A percentile compares a stretch with the other conserved stretches of the same genome.
Evolutionary conservation across 177 flowering plant species (phyloP).

Genomic region (Vitis hybrid): DNA sequence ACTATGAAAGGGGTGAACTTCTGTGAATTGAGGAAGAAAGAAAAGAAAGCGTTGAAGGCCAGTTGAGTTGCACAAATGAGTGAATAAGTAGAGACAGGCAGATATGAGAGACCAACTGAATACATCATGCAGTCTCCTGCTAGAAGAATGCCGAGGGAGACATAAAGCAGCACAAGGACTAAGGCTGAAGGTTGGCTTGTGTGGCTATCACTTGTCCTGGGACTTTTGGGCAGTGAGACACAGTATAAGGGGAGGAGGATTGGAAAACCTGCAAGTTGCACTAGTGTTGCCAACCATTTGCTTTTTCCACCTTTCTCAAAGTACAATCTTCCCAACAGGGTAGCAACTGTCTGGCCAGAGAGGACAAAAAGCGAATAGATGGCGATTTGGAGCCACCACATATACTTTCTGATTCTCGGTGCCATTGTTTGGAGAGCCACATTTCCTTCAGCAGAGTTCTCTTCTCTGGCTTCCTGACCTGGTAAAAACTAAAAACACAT

Average conservation of each 20-base stretch:
- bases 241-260: slow-evolving; percentile 32
- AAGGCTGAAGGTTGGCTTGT: slow-evolving; percentile 1
- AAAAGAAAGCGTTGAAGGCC: slow-evolving; percentile 42
- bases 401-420: slow-evolving; percentile 5
- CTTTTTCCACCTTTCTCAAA: slow-evolving; percentile 49
- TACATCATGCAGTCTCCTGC: slow-evolving; percentile 22
- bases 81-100: slow-evolving; percentile 43
- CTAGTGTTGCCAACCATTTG: slow-evolving; percentile 44
- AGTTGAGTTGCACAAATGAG: slow-evolving; percentile 37
- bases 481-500: not conserved
- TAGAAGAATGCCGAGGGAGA: slow-evolving; percentile 28
- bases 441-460: not conserved
- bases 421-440: not conserved
- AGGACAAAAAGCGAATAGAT: slow-evolving; percentile 28
- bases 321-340: slow-evolving; percentile 43
- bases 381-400: slow-evolving; percentile 31
- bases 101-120: slow-evolving; percentile 33
- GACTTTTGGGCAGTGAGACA: slow-evolving; percentile 2
- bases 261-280: slow-evolving; percentile 39
- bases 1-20: slow-evolving; percentile 35
- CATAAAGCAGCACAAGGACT: slow-evolving; percentile 19
- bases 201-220: not conserved
- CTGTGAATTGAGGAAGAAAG: slow-evolving; percentile 37
- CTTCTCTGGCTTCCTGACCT: slow-evolving; percentile 11
- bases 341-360: slow-evolving; percentile 31